Evolutionary conservation across 306 rosid species (phyloP), one percentile per base, ranked within the genome.

Genomic region (Citrullus mucosospermus): DNA sequence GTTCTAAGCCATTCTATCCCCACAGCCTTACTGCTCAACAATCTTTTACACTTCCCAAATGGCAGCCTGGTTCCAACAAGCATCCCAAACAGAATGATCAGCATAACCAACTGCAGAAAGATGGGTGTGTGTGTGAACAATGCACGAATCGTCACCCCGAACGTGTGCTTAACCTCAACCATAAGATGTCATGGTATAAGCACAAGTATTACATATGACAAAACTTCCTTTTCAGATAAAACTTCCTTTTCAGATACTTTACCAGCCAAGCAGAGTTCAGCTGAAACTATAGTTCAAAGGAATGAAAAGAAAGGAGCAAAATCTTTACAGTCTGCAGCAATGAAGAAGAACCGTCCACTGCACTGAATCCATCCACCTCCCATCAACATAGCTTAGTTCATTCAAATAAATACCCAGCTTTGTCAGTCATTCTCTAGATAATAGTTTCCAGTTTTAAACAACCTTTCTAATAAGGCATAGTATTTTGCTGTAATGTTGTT

Each of bases 31-130:
- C 34, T 81, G 34, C 84, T 85, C 78, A 79, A 39, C 50, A 90
- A 91, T 65, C 82, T 89, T 10, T 53, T 76, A 44, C 87, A 74
- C 61, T 82, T 83, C 46, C 91, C 91, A 32, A 88, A 87, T 62
- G 97, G 92, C 39, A 83, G 88, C 53, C 59, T 87, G 73, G 85
- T 87, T 65, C 92, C 94, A n/a, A 81, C 92, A 2, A 81, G 85
- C 59, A 36, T 76, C 69, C 91, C 89, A 13, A 83, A 60, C 79
- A 86, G 76, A 82, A 74, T 78, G 82, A 87, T 86, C 83, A 87
- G 76, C 83, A 81, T 81, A 74, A 83, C 85, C 80, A 88, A 87
- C 73, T 72, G 78, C 22, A 84, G 85, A 25, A 87, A 55, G 67
- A 39, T 82, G 75, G 82, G 85, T 68, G 57, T 87, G 57, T 82